phyloP scores from a whole-genome alignment of 2,329 filamentous ascomycete species.

The Cercospora sesami region DNA sequence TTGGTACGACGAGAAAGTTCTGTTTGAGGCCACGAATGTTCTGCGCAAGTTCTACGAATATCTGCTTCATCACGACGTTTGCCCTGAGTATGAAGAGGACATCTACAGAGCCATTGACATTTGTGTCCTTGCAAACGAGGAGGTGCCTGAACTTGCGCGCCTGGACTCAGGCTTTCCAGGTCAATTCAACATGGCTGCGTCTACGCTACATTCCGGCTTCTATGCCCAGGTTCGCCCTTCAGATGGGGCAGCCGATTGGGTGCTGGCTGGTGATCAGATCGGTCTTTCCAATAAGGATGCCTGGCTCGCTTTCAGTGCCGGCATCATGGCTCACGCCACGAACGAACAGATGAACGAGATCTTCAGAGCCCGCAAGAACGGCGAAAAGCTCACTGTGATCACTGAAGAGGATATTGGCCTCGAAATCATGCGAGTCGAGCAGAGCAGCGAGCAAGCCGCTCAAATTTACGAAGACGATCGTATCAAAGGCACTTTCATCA shows the following conservation, averaged over 20 bases:
- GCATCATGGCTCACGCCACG: slow-evolving; percentile 49
- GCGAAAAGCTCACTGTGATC: slow-evolving; percentile 35
- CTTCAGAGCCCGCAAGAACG: slow-evolving; percentile 20
- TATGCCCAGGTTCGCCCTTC: slow-evolving; percentile 35
- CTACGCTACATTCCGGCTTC: slow-evolving; percentile 64
- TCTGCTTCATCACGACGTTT: slow-evolving; percentile 78
- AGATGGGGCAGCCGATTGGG: slow-evolving; percentile 33
- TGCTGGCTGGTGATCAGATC: slow-evolving; percentile 22
- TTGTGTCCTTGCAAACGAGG: slow-evolving; percentile 65
- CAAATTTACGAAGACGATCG: slow-evolving; percentile 51
- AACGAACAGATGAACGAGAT: slow-evolving; percentile 31
- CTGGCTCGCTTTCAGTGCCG: slow-evolving; percentile 52
- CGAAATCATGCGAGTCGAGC: slow-evolving; percentile 58
- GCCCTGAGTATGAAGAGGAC: slow-evolving; percentile 72
- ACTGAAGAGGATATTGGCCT: slow-evolving; percentile 58
- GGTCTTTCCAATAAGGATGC: slow-evolving; percentile 51
- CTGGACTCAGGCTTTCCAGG: slow-evolving; percentile 65
- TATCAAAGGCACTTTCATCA: slow-evolving; percentile 44
- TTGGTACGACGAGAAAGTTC: slow-evolving; percentile 53
- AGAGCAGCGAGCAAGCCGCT: slow-evolving; percentile 47
- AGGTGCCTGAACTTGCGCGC: slow-evolving; percentile 62
- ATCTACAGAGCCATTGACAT: slow-evolving; percentile 65
- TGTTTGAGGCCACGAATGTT: slow-evolving; percentile 65
- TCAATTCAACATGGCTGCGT: slow-evolving; percentile 75
- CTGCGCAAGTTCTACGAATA: slow-evolving; percentile 89